Percentiles rank a stretch among this genome's conserved stretches.
These are phyloP conservation scores for Tuber calosporum DNA, from an alignment of 495 filamentous ascomycete species.

Conservation along the genomic window DNA sequence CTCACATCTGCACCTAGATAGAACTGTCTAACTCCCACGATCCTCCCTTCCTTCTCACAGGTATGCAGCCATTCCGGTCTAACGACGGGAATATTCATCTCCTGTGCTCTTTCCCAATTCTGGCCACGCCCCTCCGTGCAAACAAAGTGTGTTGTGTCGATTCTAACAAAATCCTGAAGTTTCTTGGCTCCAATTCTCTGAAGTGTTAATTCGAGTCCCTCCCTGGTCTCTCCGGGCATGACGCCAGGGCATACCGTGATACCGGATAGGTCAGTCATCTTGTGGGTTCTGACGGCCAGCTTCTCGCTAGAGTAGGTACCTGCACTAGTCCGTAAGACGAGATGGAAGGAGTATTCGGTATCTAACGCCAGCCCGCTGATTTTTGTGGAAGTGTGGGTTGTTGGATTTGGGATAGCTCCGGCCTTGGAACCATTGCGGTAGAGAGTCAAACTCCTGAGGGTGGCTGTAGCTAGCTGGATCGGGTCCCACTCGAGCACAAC, in stretches of 20 bases:
- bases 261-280: constrained; percentile 95
- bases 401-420: constrained; percentile 79
- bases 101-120: constrained; percentile 88
- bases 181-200: constrained; percentile 82
- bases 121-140: constrained; percentile 89
- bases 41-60: constrained; percentile 86
- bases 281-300: constrained; percentile 81
- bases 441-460: constrained; percentile 75
- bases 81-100: constrained; percentile 98
- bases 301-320: constrained; percentile 78
- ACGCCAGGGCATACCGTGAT: constrained; percentile 92
- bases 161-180: constrained; percentile 79
- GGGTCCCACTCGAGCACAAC: constrained; percentile 98
- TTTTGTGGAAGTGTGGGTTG: constrained; percentile 84
- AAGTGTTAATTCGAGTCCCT: constrained; percentile 64
- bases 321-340: constrained; percentile 83
- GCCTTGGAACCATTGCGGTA: constrained; percentile 96
- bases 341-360: constrained; percentile 89
- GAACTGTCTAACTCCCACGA: constrained; percentile 89
- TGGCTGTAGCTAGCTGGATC: constrained; percentile 84
- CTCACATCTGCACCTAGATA: constrained; percentile 74
- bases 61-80: constrained; percentile 93
- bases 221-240: constrained; percentile 65
- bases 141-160: constrained; percentile 98
- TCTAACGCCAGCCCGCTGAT: constrained; percentile 94